A percentile compares a stretch with the other conserved stretches of the same genome.
phyloP scores from a whole-genome alignment of 768 basidiomycete species.

The Melanogaster broomeanus region DNA sequence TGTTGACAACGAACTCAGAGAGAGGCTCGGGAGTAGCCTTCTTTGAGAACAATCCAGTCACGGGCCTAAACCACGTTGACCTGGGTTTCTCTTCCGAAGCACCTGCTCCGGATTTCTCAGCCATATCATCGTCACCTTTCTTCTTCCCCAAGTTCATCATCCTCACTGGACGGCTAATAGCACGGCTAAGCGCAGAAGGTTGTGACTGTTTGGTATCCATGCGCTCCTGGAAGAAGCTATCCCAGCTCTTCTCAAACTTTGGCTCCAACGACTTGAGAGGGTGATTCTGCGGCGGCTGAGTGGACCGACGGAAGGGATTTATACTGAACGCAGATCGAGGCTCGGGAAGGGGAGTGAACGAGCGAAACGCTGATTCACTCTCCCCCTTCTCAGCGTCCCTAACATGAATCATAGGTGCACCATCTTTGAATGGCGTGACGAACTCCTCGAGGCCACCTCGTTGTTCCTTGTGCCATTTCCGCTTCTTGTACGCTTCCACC shows the following conservation, averaged over 20 bases:
- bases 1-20: constrained; percentile 21
- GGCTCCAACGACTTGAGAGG: constrained; percentile 29
- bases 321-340: constrained; percentile 29
- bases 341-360: constrained; percentile 55
- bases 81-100: constrained; percentile 29
- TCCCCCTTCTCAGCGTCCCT: constrained; percentile 27
- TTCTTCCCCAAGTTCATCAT: constrained; percentile 48
- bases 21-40: constrained; percentile 12
- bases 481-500: constrained; percentile 48
- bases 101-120: constrained; percentile 6
- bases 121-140: constrained; percentile 33
- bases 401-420: constrained; percentile 16
- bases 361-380: constrained; percentile 34
- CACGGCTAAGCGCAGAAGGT: constrained; percentile 24
- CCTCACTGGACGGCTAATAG: constrained; percentile 39
- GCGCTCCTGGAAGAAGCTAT: constrained; percentile 43
- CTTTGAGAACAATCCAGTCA: constrained; percentile 33
- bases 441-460: constrained; percentile 49
- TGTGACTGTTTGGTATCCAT: constrained; percentile 18
- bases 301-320: constrained; percentile 41
- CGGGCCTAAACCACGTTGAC: constrained; percentile 38
- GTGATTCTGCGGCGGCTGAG: constrained; percentile 27
- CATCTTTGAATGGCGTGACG: constrained; percentile 24
- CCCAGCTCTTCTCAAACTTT: constrained; percentile 43
- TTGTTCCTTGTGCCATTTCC: constrained; percentile 54